Evolutionary conservation across 1,284 basidiomycete species (phyloP), one percentile per base, ranked within the genome.

Genomic region (Microbotryum intermedium): DNA sequence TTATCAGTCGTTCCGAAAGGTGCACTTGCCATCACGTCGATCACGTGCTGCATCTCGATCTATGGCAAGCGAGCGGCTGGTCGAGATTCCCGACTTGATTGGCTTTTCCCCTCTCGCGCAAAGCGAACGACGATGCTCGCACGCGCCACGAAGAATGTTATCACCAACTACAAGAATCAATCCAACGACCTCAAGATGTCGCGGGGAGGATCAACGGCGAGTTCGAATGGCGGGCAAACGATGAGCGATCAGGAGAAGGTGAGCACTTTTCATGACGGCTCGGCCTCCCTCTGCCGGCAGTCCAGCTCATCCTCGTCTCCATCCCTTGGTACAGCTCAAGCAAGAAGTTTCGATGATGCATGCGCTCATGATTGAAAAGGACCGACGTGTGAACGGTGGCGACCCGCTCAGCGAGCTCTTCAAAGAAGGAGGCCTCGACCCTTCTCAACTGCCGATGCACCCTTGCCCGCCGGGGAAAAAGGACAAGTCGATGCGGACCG

Each of bases 391-490:
- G 51, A 28, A 34, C 51, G 42, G 21, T 16, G 34, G 43, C 16
- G 66, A 68, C 48, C 2, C 65, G 10, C 45, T 68, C 49, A 53
- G 55, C 39, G 53, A 59, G 26, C 57, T 68, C 44, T 68, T 65
- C 61, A 59, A 62, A 28, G 64, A 56, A 10, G 66, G 66, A n/a
- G 59, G 46, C 21, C 46, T 57, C 43, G 66, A 68, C 39, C 66
- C 64, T 0, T 46, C 66, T 0, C 9, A 13, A n/a, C 49, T 68
- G 10, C 58, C 58, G 1, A 21, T 21, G 6, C 65, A 66, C 21
- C 65, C 62, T 7, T 60, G 58, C n/a, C 67, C 64, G 20, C 67
- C 64, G 2, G 65, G 67, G 0, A 61, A 57, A 45, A 58, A 60
- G 44, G 64, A 68, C 52, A 59, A 60, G 6, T 45, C 56, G 34